Percentiles rank a stretch among this genome's conserved stretches.
phyloP scores from a whole-genome alignment of 1,284 basidiomycete species.

The Phellinidium pouzarii region DNA sequence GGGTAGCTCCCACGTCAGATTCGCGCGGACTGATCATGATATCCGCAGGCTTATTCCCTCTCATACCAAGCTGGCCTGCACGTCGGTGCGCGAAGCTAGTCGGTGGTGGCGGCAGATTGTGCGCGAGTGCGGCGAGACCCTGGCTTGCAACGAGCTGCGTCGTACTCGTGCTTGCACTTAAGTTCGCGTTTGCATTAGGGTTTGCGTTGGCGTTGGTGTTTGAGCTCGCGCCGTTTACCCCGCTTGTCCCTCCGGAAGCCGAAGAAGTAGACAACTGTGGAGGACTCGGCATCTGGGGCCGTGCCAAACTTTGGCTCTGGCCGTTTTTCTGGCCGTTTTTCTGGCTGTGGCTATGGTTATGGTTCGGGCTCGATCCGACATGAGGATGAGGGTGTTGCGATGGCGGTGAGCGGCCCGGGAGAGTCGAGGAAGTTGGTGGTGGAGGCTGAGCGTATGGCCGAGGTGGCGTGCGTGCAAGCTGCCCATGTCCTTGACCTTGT shows the following conservation, averaged over 20 bases:
- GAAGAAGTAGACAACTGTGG: neutral
- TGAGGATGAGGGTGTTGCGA: constrained; percentile 7
- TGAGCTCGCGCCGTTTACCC: neutral
- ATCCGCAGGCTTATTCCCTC: constrained; percentile 68
- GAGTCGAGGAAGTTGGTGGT: neutral
- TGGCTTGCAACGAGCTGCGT: constrained; percentile 16
- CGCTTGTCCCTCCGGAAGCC: neutral
- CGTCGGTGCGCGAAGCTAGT: constrained; percentile 70
- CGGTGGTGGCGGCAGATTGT: constrained; percentile 52
- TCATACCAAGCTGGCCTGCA: constrained; percentile 49
- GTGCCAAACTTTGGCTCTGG: neutral
- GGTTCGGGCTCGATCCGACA: neutral
- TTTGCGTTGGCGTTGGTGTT: neutral
- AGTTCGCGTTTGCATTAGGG: neutral
- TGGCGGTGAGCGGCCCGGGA: constrained; percentile 11
- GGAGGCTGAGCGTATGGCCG: neutral
- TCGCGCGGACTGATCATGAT: constrained; percentile 67
- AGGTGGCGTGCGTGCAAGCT: neutral
- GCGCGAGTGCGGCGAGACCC: constrained; percentile 16
- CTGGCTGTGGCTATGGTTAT: neutral
- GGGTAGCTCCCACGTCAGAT: constrained; percentile 31
- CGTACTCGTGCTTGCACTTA: neutral
- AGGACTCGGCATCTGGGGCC: constrained; percentile 5
- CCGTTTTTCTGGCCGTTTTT: too few relatives aligned
- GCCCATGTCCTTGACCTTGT: neutral